Evolutionary conservation across 257 asterid species (phyloP).

Genomic region (Parsonsia alboflavescens): DNA sequence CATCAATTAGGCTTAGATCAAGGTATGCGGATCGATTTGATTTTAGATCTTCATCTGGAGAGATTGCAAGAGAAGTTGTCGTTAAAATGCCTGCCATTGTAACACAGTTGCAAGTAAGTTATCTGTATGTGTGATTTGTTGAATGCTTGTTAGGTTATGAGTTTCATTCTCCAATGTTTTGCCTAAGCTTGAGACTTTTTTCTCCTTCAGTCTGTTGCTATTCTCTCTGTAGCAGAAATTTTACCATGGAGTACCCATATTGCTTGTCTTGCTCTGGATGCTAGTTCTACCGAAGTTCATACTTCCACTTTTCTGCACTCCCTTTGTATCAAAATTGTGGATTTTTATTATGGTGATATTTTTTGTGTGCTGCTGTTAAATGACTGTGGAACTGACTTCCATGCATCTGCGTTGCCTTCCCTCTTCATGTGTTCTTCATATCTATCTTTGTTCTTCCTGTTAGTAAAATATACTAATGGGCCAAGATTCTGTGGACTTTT

Average conservation of each 20-base stretch:
- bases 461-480: background rate
- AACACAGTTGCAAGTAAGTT: conserved; percentile 36
- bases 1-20: conserved; percentile 37
- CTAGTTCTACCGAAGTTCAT: too few species aligned
- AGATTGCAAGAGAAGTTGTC: conserved; percentile 39
- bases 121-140: background rate
- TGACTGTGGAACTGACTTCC: background rate
- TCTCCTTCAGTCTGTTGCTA: background rate
- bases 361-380: background rate
- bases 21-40: conserved; percentile 48
- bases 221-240: background rate
- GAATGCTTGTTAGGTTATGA: background rate
- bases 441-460: background rate
- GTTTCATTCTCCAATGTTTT: background rate
- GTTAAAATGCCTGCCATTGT: conserved; percentile 32
- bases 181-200: background rate
- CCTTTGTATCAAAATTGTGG: background rate
- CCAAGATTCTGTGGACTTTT: background rate
- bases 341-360: background rate
- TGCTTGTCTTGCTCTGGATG: too few species aligned
- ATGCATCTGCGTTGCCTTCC: background rate
- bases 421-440: background rate
- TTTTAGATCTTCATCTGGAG: conserved; percentile 40
- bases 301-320: too few species aligned
- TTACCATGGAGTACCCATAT: too few species aligned